Evolutionary conservation across 495 filamentous ascomycete species (phyloP).

Genomic region (Penicillium paradoxum): DNA sequence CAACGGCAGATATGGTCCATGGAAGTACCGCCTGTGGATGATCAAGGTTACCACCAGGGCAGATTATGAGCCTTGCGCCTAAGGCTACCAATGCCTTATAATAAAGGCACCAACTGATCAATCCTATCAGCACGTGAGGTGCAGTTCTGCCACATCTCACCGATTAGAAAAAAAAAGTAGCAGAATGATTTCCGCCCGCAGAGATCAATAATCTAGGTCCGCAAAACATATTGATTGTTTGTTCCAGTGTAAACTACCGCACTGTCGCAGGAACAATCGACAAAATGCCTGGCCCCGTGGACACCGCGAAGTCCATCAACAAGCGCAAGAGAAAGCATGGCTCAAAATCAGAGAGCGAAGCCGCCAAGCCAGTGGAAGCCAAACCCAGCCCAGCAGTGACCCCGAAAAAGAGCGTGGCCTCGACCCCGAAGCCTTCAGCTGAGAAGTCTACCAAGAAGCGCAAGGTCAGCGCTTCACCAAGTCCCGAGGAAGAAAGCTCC

Average conservation of each 20-base stretch:
- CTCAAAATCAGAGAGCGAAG: slow-evolving; percentile 23
- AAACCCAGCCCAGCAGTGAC: slow-evolving; percentile 19
- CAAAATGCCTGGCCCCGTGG: slow-evolving; percentile 38
- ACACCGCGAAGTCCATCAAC: slow-evolving; percentile 55
- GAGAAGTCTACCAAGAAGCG: slow-evolving; percentile 34
- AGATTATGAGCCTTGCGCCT: neutral
- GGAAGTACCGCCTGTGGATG: no score
- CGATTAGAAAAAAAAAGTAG: slow-evolving; percentile 29
- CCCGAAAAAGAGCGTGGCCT: slow-evolving; percentile 19
- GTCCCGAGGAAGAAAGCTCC: slow-evolving; percentile 30
- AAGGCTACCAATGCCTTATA: neutral
- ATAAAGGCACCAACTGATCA: neutral
- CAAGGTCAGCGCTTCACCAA: slow-evolving; percentile 30
- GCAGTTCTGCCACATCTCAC: slow-evolving; percentile 26
- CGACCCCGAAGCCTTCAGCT: slow-evolving; percentile 16
- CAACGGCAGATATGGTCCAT: no score
- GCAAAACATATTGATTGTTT: slow-evolving; percentile 16
- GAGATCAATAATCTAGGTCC: slow-evolving; percentile 18
- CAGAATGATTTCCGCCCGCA: slow-evolving; percentile 20
- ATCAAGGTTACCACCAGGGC: neutral
- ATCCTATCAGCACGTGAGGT: slow-evolving; percentile 29
- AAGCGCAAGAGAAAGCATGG: slow-evolving; percentile 64
- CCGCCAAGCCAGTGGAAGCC: slow-evolving; percentile 25
- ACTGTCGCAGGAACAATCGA: slow-evolving; percentile 3
- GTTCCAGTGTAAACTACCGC: neutral